A percentile compares a stretch with the other conserved stretches of the same genome.
Conservation (phyloP, 1,284 basidiomycete genomes). For the Cutaneotrichosporon sp. region DNA sequence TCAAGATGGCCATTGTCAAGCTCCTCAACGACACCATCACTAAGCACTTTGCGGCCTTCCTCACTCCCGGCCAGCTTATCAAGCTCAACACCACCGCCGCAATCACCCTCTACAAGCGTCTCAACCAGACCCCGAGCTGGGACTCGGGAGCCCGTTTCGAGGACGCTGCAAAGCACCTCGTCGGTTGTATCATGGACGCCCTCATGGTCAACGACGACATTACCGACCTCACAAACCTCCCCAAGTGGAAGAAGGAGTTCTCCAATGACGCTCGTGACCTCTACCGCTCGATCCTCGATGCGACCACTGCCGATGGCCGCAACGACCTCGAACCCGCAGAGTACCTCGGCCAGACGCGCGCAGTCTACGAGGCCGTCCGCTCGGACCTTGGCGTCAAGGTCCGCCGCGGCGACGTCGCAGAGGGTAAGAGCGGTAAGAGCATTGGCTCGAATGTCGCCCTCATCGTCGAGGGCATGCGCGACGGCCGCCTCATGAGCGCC, state of each 20-base stretch:
- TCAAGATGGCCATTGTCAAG: conserved; percentile 19
- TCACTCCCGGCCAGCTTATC: conserved; percentile 14
- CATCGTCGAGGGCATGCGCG: conserved; percentile 26
- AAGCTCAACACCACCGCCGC: conserved; percentile 18
- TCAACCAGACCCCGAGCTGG: conserved; percentile 20
- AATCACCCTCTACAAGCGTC: conserved; percentile 19
- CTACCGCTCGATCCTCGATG: conserved; percentile 20
- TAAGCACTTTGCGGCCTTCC: conserved; percentile 19
- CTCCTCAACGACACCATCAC: conserved; percentile 17
- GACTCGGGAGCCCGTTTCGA: conserved; percentile 24
- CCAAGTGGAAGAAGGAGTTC: conserved; percentile 21
- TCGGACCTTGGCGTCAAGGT: conserved; percentile 20
- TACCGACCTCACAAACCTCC: conserved; percentile 8
- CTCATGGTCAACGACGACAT: conserved; percentile 12
- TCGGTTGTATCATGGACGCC: conserved; percentile 22
- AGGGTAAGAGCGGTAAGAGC: conserved; percentile 15
- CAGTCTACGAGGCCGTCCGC: conserved; percentile 21
- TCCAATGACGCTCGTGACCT: conserved; percentile 12
- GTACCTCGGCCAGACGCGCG: conserved; percentile 20
- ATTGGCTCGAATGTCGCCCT: conserved; percentile 18
- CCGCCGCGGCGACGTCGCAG: conserved; percentile 25
- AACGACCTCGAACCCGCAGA: conserved; percentile 9
- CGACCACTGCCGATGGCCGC: conserved; percentile 6
- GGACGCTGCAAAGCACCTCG: conserved; percentile 22
- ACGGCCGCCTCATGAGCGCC: conserved; percentile 21